These are phyloP conservation scores for Hirschfeldia incana DNA, from an alignment of 345 rosid species.

Conservation along the genomic window DNA sequence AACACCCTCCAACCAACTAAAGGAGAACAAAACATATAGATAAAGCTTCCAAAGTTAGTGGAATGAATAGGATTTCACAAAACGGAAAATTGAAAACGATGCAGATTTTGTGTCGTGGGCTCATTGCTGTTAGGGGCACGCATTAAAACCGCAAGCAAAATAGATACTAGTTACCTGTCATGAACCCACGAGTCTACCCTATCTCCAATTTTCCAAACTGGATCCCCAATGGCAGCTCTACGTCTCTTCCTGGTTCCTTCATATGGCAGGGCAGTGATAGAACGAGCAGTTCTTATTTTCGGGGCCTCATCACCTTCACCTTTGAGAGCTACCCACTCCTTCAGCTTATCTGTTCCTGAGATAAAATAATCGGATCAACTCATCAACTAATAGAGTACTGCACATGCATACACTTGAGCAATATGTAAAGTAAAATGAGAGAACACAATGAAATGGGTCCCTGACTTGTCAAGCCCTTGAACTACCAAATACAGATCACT, in stretches of 20 bases:
- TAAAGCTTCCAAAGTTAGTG: too few relatives aligned
- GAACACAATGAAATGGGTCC: not conserved
- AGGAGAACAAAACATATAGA: too few relatives aligned
- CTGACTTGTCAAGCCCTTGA: too few relatives aligned
- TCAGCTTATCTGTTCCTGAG: conserved; percentile 66
- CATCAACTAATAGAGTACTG: conserved; percentile 2
- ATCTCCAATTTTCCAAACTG: conserved; percentile 87
- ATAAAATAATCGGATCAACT: conserved; percentile 12
- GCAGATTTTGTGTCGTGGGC: not conserved
- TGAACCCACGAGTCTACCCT: conserved; percentile 83
- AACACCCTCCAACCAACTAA: too few relatives aligned
- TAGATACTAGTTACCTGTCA: conserved; percentile 56
- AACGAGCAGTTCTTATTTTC: conserved; percentile 70
- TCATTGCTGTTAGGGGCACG: too few relatives aligned
- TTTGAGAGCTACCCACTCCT: conserved; percentile 84
- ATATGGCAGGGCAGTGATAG: conserved; percentile 52
- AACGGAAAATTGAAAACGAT: not conserved
- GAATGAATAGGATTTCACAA: too few relatives aligned
- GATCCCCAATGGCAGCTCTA: conserved; percentile 72
- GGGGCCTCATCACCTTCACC: conserved; percentile 67
- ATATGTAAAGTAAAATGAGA: conserved; percentile 7
- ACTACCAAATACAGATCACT: not conserved
- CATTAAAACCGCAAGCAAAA: not conserved
- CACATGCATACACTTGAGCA: conserved; percentile 10
- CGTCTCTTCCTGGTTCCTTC: conserved; percentile 98